Evolutionary conservation across 805 yeast genomes (phyloP), one percentile per base, ranked within the genome.

Genomic region (Pichia scutulata): DNA sequence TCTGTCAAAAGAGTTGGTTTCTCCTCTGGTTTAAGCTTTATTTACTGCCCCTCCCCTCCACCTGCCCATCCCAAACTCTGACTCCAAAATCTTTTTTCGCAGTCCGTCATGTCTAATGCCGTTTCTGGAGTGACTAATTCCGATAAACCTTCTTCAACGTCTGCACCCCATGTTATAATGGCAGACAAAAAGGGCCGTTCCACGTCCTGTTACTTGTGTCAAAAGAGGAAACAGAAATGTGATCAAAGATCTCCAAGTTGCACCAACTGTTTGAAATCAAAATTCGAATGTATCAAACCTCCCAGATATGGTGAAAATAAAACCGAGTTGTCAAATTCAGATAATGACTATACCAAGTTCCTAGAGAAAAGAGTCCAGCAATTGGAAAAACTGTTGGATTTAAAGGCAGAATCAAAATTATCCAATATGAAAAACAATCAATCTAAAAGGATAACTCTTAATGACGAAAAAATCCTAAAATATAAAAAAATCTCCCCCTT

Each of bases 211-310:
- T 63, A 73, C 39, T 58, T 79, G 22, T 80, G 84, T 52, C 81
- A 79, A 55, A 75, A 76, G 60, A 64, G 83, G 46, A 79, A 79
- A 57, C 83, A 80, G 57, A 77, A 78, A 59, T 82, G 88, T 66
- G 86, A 82, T 56, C 86, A 81, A 50, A 70, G 82, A 44, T 63
- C 75, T 13, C 87, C 87, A 7, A 71, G 79, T 45, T 82, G 88
- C 58, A 78, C 86, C 5, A 80, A 81, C 41, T 82, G 88, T 65
- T 66, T 81, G 48, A 80, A 80, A 58, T 82, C 86, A 1, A 81
- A 78, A 30, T 80, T 75, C 7, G 67, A 73, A 52, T 82, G 88
- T 61, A 70, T 81, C 7, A 84, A 82, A 60, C 89, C 89, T 0
- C 81, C 77, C 6, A 73, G 80, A 47, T 81, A 81, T 54, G 73